Percentiles rank a stretch among this genome's conserved stretches.
phyloP scores from a whole-genome alignment of 2,329 filamentous ascomycete species.

The Cercospora sp. region DNA sequence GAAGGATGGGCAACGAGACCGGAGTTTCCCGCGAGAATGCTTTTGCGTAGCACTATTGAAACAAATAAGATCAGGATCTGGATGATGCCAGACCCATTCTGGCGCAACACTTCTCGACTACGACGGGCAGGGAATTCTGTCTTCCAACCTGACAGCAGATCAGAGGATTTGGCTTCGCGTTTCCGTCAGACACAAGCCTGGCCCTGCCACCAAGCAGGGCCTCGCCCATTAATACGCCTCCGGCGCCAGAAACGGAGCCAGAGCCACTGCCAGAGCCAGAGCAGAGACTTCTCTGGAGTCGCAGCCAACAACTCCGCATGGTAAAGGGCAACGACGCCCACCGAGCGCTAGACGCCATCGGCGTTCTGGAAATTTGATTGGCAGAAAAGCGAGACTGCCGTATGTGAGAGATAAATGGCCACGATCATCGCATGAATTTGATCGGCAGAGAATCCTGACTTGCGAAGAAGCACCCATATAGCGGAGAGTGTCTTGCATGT shows the following conservation, averaged over 20 bases:
- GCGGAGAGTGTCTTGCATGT: too few relatives aligned
- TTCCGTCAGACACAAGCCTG: not conserved
- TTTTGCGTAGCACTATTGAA: too few relatives aligned
- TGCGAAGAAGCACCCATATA: too few relatives aligned
- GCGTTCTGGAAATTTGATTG: not conserved
- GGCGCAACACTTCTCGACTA: too few relatives aligned
- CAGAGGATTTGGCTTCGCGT: slow-evolving; percentile 1
- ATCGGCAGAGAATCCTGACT: too few relatives aligned
- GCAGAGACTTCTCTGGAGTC: not conserved
- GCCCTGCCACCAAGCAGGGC: not conserved
- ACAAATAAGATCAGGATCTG: too few relatives aligned
- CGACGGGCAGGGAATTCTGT: too few relatives aligned
- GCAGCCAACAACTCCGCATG: not conserved
- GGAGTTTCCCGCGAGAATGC: too few relatives aligned
- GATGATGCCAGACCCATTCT: too few relatives aligned
- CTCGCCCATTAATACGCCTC: not conserved
- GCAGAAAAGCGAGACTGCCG: not conserved
- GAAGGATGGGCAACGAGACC: too few relatives aligned
- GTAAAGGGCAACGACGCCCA: not conserved
- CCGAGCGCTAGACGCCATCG: not conserved
- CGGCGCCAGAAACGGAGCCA: not conserved
- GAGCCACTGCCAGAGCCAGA: not conserved
- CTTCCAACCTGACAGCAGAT: not conserved
- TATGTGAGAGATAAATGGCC: too few relatives aligned
- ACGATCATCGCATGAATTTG: too few relatives aligned